Evolutionary conservation across 163 green algal species (phyloP).

Genomic region (Chloromonas sp.): DNA sequence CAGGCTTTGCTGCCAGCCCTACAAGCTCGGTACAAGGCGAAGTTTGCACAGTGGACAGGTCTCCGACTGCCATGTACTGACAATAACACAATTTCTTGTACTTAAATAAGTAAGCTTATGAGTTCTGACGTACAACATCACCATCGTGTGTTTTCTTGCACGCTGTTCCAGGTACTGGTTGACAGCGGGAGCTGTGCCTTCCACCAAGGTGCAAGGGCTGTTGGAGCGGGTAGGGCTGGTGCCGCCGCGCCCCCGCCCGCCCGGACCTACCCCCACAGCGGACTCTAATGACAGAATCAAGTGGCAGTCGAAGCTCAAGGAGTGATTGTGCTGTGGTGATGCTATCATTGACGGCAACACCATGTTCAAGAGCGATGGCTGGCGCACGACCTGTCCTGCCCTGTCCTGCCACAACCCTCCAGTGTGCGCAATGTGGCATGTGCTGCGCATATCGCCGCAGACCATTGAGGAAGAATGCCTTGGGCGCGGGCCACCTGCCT

Average conservation of each 20-base stretch:
- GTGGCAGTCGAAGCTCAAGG: slow-evolving; percentile 17
- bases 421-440: no score
- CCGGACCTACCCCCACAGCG: slow-evolving; percentile 6
- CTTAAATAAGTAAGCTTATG: no score
- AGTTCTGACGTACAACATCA: no score
- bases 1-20: no score
- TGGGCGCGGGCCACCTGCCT: no score
- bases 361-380: neutral
- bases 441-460: no score
- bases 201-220: slow-evolving; percentile 29
- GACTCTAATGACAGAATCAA: slow-evolving; percentile 14
- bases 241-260: slow-evolving; percentile 6
- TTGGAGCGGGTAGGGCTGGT: slow-evolving; percentile 21
- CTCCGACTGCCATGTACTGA: neutral
- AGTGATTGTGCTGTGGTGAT: neutral
- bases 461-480: no score
- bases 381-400: no score
- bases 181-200: slow-evolving; percentile 21
- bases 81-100: neutral
- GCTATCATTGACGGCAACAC: neutral
- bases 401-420: no score
- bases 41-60: no score
- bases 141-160: no score
- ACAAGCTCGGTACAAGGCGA: no score
- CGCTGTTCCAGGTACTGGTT: slow-evolving; percentile 34